phyloP scores from a whole-genome alignment of 371 early-diverging fungal species.

The Mucor saturninus region DNA sequence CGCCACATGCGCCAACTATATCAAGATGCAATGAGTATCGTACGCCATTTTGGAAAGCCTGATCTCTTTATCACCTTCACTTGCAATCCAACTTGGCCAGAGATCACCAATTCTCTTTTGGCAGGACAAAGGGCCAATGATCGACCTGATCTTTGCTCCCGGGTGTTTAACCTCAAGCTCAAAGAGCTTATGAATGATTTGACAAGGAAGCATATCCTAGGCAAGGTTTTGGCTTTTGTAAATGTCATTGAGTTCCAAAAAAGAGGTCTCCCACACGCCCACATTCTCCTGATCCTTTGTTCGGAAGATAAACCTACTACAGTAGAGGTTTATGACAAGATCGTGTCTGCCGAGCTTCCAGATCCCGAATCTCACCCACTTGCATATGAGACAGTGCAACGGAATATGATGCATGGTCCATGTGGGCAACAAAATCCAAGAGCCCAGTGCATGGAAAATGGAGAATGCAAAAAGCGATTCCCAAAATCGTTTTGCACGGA shows the following conservation, averaged over 20 bases:
- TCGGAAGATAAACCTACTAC: background rate
- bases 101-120: constrained; percentile 23
- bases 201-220: constrained; percentile 23
- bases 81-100: constrained; percentile 40
- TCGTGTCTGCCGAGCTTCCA: constrained; percentile 7
- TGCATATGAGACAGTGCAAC: constrained; percentile 31
- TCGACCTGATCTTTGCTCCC: constrained; percentile 24
- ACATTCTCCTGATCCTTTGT: constrained; percentile 6
- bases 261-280: constrained; percentile 26
- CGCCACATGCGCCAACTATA: constrained; percentile 32
- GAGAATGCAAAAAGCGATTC: constrained; percentile 28
- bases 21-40: constrained; percentile 39
- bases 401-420: constrained; percentile 43
- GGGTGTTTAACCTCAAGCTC: constrained; percentile 32
- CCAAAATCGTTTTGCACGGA: constrained; percentile 21
- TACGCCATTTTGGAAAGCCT: constrained; percentile 26
- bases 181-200: constrained; percentile 29
- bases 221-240: constrained; percentile 10
- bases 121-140: constrained; percentile 17
- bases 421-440: constrained; percentile 25
- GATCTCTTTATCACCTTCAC: constrained; percentile 43
- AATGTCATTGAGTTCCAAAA: constrained; percentile 37
- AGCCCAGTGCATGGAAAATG: constrained; percentile 37
- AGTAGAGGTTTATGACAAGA: background rate
- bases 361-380: constrained; percentile 20